A percentile compares a stretch with the other conserved stretches of the same genome.
Conservation (phyloP, 1,139 yeast species). For the Oligophagozyma castellii region DNA sequence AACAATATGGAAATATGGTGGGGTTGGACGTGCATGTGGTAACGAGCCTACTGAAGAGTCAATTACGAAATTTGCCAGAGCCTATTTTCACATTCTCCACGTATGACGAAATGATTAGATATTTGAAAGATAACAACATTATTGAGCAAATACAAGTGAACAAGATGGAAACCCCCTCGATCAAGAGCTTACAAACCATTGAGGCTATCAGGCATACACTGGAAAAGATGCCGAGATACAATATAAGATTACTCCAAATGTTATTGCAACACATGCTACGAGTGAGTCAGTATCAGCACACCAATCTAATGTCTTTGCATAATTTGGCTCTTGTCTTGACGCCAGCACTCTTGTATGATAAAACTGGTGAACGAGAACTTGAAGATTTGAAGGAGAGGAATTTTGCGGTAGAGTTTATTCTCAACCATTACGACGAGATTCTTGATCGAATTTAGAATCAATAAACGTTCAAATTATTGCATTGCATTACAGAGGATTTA, state of each 20-base stretch:
- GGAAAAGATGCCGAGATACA: slow-evolving; percentile 48
- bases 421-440: slow-evolving; percentile 31
- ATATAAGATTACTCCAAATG: slow-evolving; percentile 40
- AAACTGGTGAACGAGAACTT: slow-evolving; percentile 71
- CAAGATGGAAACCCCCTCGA: slow-evolving; percentile 1
- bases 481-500: not conserved
- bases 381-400: slow-evolving; percentile 75
- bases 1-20: not conserved
- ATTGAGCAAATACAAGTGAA: slow-evolving; percentile 2
- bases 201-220: slow-evolving; percentile 27
- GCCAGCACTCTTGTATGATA: slow-evolving; percentile 77
- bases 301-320: slow-evolving; percentile 66
- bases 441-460: no score
- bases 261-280: slow-evolving; percentile 54
- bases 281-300: slow-evolving; percentile 35
- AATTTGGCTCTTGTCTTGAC: slow-evolving; percentile 90
- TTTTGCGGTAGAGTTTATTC: slow-evolving; percentile 62
- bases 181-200: slow-evolving; percentile 12
- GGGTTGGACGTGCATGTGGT: slow-evolving; percentile 63
- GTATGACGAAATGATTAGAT: slow-evolving; percentile 52
- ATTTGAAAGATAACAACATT: slow-evolving; percentile 27
- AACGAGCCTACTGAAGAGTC: slow-evolving; percentile 76
- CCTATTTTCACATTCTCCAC: slow-evolving; percentile 62
- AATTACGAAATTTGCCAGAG: slow-evolving; percentile 69
- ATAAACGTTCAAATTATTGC: no score